Conservation (phyloP, 495 filamentous ascomycete species). For the Podospora fimiseda region DNA sequence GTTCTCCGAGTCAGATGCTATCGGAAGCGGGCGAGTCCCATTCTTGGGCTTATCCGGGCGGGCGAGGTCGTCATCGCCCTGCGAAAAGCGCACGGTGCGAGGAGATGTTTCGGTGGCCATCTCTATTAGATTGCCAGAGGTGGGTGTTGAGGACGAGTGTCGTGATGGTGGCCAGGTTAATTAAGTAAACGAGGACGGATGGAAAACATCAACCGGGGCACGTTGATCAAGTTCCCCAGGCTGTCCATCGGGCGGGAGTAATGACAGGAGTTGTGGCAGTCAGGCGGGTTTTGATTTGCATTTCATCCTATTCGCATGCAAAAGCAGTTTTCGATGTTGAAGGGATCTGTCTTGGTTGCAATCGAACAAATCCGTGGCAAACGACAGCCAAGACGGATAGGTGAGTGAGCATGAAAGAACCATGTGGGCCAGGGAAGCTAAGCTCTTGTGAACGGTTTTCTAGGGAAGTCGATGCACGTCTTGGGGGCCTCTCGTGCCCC, state of each 20-base stretch:
- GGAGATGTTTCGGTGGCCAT: constrained; percentile 43
- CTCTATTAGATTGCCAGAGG: no score
- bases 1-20: constrained; percentile 56
- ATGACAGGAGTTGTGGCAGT: neutral
- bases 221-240: neutral
- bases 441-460: no score
- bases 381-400: no score
- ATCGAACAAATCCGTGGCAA: neutral
- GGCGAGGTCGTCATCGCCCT: constrained; percentile 29
- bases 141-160: neutral
- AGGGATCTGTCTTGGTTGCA: neutral
- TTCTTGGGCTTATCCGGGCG: constrained; percentile 32
- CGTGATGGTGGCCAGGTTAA: neutral
- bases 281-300: neutral
- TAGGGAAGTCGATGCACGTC: no score
- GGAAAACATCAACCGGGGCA: neutral
- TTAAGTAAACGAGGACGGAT: no score
- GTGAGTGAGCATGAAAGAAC: no score
- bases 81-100: constrained; percentile 47
- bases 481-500: no score
- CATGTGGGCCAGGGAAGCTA: no score
- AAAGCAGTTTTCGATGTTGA: no score
- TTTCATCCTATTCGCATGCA: no score
- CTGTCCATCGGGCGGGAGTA: neutral
- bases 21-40: constrained; percentile 38